These are phyloP conservation scores for Aspergillus sp. DNA, from an alignment of 2,329 filamentous ascomycete genomes.

Conservation along the genomic window DNA sequence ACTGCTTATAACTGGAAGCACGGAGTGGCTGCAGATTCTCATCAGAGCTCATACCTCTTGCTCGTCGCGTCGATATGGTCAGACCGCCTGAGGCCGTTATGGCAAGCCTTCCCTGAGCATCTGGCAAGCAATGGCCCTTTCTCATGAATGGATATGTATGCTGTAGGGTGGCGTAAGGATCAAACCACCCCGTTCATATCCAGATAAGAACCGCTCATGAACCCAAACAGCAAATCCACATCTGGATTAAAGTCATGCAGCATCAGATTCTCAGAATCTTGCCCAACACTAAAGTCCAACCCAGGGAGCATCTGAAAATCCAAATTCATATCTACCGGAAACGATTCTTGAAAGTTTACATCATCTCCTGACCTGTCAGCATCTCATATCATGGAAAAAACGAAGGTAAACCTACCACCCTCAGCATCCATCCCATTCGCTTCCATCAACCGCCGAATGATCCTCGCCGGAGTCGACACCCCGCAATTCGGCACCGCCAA, in stretches of 20 bases:
- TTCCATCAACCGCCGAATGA: conserved; percentile 7
- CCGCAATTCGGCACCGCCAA: conserved; percentile 8
- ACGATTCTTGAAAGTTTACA: not conserved
- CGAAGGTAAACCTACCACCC: not conserved
- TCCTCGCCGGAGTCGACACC: conserved; percentile 2
- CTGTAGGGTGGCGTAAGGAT: no score
- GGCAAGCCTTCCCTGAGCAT: no score
- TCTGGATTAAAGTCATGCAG: conserved; percentile 5
- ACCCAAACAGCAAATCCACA: conserved; percentile 10
- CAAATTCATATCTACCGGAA: not conserved
- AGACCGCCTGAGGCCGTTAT: no score
- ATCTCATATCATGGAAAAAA: not conserved
- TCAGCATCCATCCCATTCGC: conserved; percentile 5
- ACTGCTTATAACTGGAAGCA: no score
- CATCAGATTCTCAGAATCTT: not conserved
- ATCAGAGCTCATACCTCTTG: no score
- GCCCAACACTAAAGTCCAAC: not conserved
- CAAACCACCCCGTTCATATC: no score
- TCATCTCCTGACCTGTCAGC: not conserved
- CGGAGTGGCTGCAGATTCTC: no score
- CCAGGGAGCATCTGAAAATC: not conserved
- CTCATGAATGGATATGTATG: no score
- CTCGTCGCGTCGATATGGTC: no score
- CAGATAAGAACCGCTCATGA: conserved; percentile 5
- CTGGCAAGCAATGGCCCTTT: no score